Evolutionary conservation across 768 basidiomycete genomes (phyloP), one percentile per base, ranked within the genome.

Genomic region (Agrocybe chaxingu): DNA sequence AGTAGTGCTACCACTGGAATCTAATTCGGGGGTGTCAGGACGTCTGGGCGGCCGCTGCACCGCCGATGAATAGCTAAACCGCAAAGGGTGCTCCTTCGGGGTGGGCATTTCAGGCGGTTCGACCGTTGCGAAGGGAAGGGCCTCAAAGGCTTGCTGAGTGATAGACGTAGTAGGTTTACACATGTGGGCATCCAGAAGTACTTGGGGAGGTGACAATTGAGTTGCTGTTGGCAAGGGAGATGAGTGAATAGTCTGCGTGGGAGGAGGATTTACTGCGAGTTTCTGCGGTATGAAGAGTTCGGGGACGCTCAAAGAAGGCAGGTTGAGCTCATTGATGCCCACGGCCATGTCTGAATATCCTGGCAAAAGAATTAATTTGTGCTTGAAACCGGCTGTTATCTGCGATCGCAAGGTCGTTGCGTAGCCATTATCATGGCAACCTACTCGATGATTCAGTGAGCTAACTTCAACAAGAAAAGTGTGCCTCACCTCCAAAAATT

Each of bases 361-460:
- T 67, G 76, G 80, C 43, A 89, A 72, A 32, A 88, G 73, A 51
- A 82, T 73, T 54, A 88, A 70, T 68, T 85, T 89, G 49, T 82
- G 69, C 55, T 77, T 76, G 58, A 76, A 79, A 31, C 85, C 84
- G 30, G 80, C 77, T 39, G 85, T 86, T 47, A 84, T 78, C 45
- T 83, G 77, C 13, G 83, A 80, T 42, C 78, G 77, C 47, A 89
- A 76, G 50, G 72, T 75, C 19, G 79, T 76, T 45, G 78, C 74
- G 68, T 89, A 88, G 57, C 87, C 85, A 68, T 81, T 81, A 67
- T 88, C 86, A 62, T 88, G 87, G 59, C 81, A 83, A 54, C 84
- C 85, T 87, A 55, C 39, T 30, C 32, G 48, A 42, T 32, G 7
- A 38, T 12, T 47, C 32, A n/a, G 13, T 16, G 16, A 53, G 13